These are phyloP conservation scores for Chrysochromulina tobinii DNA, from an alignment of 78 protist species.

Conservation along the genomic window DNA sequence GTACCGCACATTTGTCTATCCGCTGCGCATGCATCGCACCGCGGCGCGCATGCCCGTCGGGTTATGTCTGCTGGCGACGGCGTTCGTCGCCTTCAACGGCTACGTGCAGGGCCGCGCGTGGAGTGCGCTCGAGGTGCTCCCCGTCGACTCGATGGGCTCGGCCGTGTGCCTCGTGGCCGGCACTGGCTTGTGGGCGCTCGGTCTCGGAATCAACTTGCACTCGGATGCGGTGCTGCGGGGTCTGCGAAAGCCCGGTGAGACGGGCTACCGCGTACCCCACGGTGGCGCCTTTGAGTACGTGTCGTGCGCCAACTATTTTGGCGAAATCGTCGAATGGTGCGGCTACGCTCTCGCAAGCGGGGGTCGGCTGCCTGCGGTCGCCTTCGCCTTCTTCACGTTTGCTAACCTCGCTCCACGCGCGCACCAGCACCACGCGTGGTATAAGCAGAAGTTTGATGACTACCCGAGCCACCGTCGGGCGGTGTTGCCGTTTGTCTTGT, in stretches of 20 bases:
- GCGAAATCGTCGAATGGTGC: slow-evolving; percentile 72
- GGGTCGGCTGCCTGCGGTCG: not conserved
- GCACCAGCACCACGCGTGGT: slow-evolving; percentile 61
- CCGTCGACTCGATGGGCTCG: not conserved
- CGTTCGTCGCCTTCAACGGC: not conserved
- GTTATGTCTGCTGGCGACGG: not conserved
- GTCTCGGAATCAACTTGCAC: not conserved
- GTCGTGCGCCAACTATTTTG: slow-evolving; percentile 69
- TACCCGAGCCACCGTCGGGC: slow-evolving; percentile 57
- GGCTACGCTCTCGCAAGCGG: slow-evolving; percentile 62
- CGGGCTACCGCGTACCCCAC: slow-evolving; percentile 46
- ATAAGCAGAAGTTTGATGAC: slow-evolving; percentile 43
- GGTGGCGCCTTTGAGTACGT: slow-evolving; percentile 69
- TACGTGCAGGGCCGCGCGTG: not conserved
- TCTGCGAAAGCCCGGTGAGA: slow-evolving; percentile 11
- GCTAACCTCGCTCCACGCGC: slow-evolving; percentile 70
- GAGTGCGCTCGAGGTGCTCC: not conserved
- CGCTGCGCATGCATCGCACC: not conserved
- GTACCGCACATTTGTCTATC: not conserved
- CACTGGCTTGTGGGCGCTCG: not conserved
- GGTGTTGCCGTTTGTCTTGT: slow-evolving; percentile 47
- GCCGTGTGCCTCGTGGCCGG: not conserved
- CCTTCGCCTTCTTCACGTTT: slow-evolving; percentile 43
- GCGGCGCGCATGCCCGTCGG: not conserved
- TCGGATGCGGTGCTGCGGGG: not conserved